Base-by-base conservation (phyloP, 1,139 yeast species). In the Sugiyamaella grinbergsii region DNA sequence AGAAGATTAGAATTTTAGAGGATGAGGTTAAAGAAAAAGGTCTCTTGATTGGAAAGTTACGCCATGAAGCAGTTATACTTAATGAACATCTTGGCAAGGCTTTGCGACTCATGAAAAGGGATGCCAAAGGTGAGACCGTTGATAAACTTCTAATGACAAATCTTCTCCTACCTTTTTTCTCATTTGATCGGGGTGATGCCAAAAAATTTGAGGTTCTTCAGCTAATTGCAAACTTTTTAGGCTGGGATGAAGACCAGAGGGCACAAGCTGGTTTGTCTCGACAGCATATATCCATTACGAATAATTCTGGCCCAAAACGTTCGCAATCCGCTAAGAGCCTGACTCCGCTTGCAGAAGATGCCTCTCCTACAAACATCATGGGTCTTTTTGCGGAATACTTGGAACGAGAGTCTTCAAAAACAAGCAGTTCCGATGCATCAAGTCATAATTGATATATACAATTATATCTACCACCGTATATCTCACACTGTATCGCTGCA, bases 21-120 rank as follows among this genome's bases (percentile, higher is more conserved):
- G 68, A 69, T 22, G 84, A 81, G 50, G 66, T 77, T 11, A 86
- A 85, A 59, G 89, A 83, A 56, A 90, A 89, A 67, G 91, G 82
- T 56, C 73, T 90, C 23, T 77, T 83, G 49, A 80, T 93, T 47
- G 98, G 98, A 3, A 93, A 93, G 65, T 76, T 93, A 49, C 81
- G 98, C 50, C 98, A 93, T 65, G 98, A 93, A 68, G 95, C 96
- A 1, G 93, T 93, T n/a, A 88, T 89, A 28, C 72, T 91, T 51
- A 93, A 93, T 66, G 98, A 93, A 64, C 98, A 93, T 71, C 72
- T 93, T 53, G 90, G 96, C 15, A 91, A 93, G 64, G 95, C 98
- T 1, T 71, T 94, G 53, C 81, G 90, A 15, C 73, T 91, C 68
- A 81, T 93, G 53, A 90, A 90, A 62, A 82, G 83, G 60, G 82